phyloP scores from a whole-genome alignment of 371 early-diverging fungal species.

The Dinochytrium kinnereticum region DNA sequence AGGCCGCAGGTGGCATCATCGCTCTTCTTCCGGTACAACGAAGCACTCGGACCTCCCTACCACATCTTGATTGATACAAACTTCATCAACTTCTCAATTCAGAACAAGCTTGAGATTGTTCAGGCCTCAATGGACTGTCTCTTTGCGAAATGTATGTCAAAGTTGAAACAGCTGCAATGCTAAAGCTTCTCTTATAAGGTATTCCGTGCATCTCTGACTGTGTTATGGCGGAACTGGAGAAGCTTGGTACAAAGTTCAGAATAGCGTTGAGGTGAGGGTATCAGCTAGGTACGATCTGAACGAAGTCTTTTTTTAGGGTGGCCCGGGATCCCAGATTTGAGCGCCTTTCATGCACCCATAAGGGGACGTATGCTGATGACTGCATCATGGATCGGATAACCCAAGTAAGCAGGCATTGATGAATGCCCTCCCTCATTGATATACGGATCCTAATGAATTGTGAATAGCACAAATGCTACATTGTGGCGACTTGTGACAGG shows the following conservation, averaged over 20 bases:
- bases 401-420: too few species aligned
- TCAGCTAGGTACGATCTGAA: background rate
- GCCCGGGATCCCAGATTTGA: conserved; percentile 97
- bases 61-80: conserved; percentile 99
- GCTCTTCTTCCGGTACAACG: conserved; percentile 97
- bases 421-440: too few species aligned
- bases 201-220: conserved; percentile 99
- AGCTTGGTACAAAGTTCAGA: conserved; percentile 96
- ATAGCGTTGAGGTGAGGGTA: conserved; percentile 83
- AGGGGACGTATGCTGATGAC: conserved; percentile 99
- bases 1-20: conserved; percentile 90
- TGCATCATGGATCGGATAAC: conserved; percentile 97
- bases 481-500: conserved; percentile 99
- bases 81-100: conserved; percentile 99
- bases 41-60: conserved; percentile 98
- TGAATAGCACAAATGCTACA: conserved; percentile 90
- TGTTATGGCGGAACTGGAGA: conserved; percentile 99
- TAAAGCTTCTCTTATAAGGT: conserved; percentile 44
- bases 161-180: background rate
- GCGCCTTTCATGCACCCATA: conserved; percentile 96
- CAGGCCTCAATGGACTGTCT: conserved; percentile 99
- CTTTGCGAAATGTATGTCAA: conserved; percentile 89
- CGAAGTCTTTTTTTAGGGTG: conserved; percentile 58
- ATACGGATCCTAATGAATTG: too few species aligned
- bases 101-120: conserved; percentile 97